Conservation (phyloP, 129 eudicot species). For the Escallonia rubra region DNA sequence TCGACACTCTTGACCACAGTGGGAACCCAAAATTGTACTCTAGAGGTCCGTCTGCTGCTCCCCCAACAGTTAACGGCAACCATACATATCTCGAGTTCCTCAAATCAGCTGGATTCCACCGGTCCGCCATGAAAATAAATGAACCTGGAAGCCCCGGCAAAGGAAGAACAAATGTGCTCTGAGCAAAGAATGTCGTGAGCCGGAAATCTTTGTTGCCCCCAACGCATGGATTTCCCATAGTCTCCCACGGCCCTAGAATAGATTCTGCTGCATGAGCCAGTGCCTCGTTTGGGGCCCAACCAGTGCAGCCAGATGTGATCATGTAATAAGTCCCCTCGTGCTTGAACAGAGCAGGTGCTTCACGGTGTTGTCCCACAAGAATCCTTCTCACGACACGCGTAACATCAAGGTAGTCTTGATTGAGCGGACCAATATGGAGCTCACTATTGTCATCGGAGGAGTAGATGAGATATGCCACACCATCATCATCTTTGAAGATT, state of each 20-base stretch:
- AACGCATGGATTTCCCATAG: conserved; percentile 85
- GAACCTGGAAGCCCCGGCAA: conserved; percentile 64
- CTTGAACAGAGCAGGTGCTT: conserved; percentile 97
- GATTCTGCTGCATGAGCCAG: conserved; percentile 80
- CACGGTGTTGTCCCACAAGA: conserved; percentile 80
- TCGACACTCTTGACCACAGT: conserved; percentile 80
- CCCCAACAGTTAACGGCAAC: conserved; percentile 78
- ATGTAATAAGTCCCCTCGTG: conserved; percentile 88
- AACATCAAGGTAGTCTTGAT: conserved; percentile 64
- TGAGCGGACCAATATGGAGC: conserved; percentile 87
- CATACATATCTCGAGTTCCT: conserved; percentile 92
- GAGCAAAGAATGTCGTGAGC: conserved; percentile 73
- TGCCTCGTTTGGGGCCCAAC: conserved; percentile 96
- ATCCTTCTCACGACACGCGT: conserved; percentile 47
- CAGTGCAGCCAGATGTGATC: conserved; percentile 94
- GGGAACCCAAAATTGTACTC: conserved; percentile 90
- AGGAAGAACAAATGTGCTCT: conserved; percentile 85
- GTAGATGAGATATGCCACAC: conserved; percentile 71
- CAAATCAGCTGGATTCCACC: conserved; percentile 96
- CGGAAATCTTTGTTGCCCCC: conserved; percentile 74
- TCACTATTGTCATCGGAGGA: conserved; percentile 87
- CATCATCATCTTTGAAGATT: conserved; percentile 87
- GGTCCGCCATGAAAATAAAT: conserved; percentile 81
- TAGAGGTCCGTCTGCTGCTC: conserved; percentile 81
- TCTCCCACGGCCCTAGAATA: conserved; percentile 94